These are phyloP conservation scores for Camelina sativa DNA, from an alignment of 345 rosid species.

Conservation along the genomic window DNA sequence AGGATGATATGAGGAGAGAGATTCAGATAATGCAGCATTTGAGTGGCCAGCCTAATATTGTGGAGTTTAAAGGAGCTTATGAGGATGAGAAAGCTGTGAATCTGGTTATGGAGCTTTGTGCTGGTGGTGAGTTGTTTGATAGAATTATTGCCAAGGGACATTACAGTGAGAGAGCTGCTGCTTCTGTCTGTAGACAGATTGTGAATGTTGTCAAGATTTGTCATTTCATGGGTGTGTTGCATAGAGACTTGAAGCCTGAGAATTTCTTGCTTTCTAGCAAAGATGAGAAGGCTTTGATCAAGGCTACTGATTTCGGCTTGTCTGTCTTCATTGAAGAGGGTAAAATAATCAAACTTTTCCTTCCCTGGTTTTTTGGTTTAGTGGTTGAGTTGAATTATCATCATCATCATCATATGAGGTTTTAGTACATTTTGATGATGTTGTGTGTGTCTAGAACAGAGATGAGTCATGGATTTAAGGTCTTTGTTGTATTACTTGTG, in stretches of 20 bases:
- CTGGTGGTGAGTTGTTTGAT: conserved; percentile 49
- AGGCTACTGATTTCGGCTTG: conserved; percentile 49
- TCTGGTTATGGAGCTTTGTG: conserved; percentile 72
- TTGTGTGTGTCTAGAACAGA: conserved; percentile 28
- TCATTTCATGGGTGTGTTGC: conserved; percentile 87
- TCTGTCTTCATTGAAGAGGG: conserved; percentile 51
- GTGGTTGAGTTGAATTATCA: background rate
- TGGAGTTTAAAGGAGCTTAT: conserved; percentile 84
- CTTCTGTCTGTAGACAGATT: conserved; percentile 47
- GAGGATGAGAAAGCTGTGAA: conserved; percentile 87
- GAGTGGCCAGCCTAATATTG: conserved; percentile 92
- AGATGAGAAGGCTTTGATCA: conserved; percentile 48
- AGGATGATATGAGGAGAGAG: conserved; percentile 84
- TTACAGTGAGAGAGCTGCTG: conserved; percentile 48
- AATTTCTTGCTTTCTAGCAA: conserved; percentile 51
- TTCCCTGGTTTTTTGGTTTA: conserved; percentile 12
- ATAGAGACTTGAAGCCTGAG: conserved; percentile 89
- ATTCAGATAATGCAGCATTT: conserved; percentile 93
- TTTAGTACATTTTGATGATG: conserved; percentile 19
- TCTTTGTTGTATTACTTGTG: conserved; percentile 15
- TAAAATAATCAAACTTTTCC: conserved; percentile 3
- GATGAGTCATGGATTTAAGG: background rate
- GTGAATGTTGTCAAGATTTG: conserved; percentile 49
- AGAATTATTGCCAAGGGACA: conserved; percentile 48
- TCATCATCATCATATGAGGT: background rate